These are phyloP conservation scores for Cordyceps cicadae DNA, from an alignment of 2,329 filamentous ascomycete genomes.

Conservation along the genomic window DNA sequence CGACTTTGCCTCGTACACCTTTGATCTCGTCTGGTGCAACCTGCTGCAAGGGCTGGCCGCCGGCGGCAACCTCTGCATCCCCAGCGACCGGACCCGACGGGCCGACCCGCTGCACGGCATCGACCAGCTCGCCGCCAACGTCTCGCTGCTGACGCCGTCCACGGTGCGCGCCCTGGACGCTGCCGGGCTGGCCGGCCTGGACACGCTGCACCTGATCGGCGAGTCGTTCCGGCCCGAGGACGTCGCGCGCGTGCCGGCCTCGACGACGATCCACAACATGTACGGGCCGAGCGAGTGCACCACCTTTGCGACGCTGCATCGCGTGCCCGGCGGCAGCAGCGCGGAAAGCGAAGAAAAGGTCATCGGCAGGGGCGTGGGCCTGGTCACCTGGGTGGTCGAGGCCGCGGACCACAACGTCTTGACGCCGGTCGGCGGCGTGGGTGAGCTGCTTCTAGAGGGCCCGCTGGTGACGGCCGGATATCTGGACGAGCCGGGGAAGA, in stretches of 20 bases:
- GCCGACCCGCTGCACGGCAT: neutral
- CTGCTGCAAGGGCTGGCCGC: conserved; percentile 17
- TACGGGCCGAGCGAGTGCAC: conserved; percentile 3
- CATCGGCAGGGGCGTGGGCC: neutral
- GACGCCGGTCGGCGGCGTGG: conserved; percentile 14
- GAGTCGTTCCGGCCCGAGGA: neutral
- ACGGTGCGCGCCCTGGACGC: neutral
- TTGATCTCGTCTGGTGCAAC: conserved; percentile 17
- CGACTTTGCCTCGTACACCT: conserved; percentile 1
- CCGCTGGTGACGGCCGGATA: conserved; percentile 17
- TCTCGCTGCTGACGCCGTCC: neutral
- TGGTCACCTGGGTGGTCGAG: neutral
- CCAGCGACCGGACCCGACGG: conserved; percentile 1
- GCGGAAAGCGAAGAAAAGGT: neutral
- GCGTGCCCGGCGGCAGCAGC: neutral
- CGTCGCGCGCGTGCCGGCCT: neutral
- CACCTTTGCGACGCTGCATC: neutral
- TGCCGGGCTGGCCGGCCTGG: neutral
- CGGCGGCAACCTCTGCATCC: conserved; percentile 9
- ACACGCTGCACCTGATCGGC: conserved; percentile 1
- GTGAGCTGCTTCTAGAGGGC: conserved; percentile 17
- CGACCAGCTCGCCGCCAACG: neutral
- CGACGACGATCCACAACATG: conserved; percentile 4
- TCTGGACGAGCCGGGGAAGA: conserved; percentile 14
- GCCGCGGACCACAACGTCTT: conserved; percentile 9